phyloP scores from a whole-genome alignment of 352 stramenopile genomes.

The Phytophthora podocarpi region DNA sequence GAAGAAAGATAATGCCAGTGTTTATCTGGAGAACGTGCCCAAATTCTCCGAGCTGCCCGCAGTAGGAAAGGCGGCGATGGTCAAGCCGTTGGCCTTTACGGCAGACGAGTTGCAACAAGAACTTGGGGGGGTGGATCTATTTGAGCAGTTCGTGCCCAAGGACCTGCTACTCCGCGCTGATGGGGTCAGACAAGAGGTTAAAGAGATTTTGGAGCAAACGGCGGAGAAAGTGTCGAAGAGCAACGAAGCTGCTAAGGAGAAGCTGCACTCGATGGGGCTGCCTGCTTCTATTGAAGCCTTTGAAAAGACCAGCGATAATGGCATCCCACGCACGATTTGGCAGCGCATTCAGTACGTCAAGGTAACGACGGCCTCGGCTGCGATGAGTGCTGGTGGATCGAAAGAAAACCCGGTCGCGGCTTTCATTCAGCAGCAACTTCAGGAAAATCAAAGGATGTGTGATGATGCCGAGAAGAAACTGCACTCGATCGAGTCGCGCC shows the following conservation, averaged over 20 bases:
- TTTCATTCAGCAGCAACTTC: constrained; percentile 55
- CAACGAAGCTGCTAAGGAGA: constrained; percentile 57
- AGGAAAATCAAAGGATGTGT: constrained; percentile 57
- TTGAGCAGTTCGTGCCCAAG: constrained; percentile 71
- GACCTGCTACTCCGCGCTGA: constrained; percentile 53
- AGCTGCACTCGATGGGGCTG: constrained; percentile 61
- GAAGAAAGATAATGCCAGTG: constrained; percentile 81
- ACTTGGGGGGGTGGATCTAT: constrained; percentile 63
- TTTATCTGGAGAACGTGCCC: constrained; percentile 83
- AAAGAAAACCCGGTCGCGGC: constrained; percentile 37
- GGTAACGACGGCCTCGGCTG: constrained; percentile 20
- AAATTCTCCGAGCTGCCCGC: constrained; percentile 52
- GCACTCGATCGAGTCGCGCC: constrained; percentile 50
- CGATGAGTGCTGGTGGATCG: constrained; percentile 20
- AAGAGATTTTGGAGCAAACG: constrained; percentile 45
- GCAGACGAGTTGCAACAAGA: constrained; percentile 61
- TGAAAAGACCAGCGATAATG: constrained; percentile 64
- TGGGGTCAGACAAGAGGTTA: constrained; percentile 54
- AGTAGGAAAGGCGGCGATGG: constrained; percentile 73
- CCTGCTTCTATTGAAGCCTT: constrained; percentile 83
- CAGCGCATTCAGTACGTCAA: constrained; percentile 61
- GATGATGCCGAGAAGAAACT: constrained; percentile 66
- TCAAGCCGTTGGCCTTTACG: constrained; percentile 55
- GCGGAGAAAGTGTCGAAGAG: constrained; percentile 48
- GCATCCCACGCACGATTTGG: constrained; percentile 62